Percentiles rank a stretch among this genome's conserved stretches.
These are phyloP conservation scores for Taphrina populina DNA, from an alignment of 1,139 yeast species.

Conservation along the genomic window DNA sequence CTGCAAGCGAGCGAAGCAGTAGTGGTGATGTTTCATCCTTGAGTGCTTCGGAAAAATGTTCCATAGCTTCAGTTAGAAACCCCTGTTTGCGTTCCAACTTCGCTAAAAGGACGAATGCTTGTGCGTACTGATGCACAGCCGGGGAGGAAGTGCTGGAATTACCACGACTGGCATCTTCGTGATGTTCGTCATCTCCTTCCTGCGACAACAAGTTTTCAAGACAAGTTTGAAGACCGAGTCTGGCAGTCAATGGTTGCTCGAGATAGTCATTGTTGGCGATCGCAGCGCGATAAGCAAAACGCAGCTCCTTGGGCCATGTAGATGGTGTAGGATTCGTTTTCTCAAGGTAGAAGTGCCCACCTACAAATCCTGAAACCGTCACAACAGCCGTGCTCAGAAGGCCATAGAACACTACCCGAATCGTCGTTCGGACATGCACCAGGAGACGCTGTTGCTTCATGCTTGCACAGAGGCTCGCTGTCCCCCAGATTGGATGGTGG, in stretches of 20 bases:
- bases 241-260: constrained; percentile 16
- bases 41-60: constrained; percentile 8
- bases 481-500: too few species aligned
- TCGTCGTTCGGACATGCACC: constrained; percentile 19
- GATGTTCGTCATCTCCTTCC: background rate
- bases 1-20: constrained; percentile 9
- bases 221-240: background rate
- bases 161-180: background rate
- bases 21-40: background rate
- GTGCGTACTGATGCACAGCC: background rate
- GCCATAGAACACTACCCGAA: constrained; percentile 17
- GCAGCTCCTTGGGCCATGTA: constrained; percentile 13
- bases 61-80: background rate
- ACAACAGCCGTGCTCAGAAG: constrained; percentile 15
- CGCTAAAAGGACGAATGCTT: constrained; percentile 11
- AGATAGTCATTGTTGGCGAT: constrained; percentile 21
- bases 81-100: constrained; percentile 17
- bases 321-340: constrained; percentile 19
- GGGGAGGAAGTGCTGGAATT: background rate
- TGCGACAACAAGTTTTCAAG: too few species aligned
- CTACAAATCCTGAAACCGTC: constrained; percentile 25
- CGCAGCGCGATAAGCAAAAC: constrained; percentile 30
- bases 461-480: too few species aligned
- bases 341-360: constrained; percentile 19
- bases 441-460: constrained; percentile 15